Percentiles rank a stretch among this genome's conserved stretches.
phyloP scores from a whole-genome alignment of 768 basidiomycete species.

The Leucosporidium yakuticum region DNA sequence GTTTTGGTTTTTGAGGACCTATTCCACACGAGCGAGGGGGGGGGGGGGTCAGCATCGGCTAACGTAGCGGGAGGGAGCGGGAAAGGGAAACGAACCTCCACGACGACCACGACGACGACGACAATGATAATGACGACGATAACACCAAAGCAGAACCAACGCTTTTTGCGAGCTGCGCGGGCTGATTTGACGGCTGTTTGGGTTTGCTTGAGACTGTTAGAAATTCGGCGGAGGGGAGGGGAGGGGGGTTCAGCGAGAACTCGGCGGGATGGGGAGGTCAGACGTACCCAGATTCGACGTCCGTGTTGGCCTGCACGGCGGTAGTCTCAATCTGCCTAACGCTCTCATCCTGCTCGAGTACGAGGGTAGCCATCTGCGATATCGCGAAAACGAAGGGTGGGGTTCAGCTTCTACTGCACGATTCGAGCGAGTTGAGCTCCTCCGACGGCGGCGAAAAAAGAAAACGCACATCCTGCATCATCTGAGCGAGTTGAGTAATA shows the following conservation, averaged over 20 bases:
- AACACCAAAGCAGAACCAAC: conserved; percentile 42
- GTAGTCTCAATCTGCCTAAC: conserved; percentile 60
- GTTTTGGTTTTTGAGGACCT: background rate
- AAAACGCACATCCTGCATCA: conserved; percentile 67
- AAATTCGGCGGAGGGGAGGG: background rate
- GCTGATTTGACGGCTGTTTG: conserved; percentile 81
- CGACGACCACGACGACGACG: conserved; percentile 17
- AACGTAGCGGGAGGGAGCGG: too few relatives aligned
- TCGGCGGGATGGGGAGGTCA: background rate
- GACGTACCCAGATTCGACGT: conserved; percentile 50
- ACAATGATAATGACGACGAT: conserved; percentile 12
- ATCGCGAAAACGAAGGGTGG: background rate
- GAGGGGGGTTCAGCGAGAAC: conserved; percentile 3
- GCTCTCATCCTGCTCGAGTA: conserved; percentile 56
- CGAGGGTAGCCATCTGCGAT: conserved; percentile 49
- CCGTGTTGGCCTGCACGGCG: conserved; percentile 58
- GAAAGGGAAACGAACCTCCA: background rate
- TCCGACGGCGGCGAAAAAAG: background rate
- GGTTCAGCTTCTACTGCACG: too few relatives aligned
- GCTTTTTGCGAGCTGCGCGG: conserved; percentile 82
- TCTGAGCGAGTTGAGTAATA: conserved; percentile 75
- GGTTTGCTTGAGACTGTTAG: conserved; percentile 67
- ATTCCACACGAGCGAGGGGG: background rate
- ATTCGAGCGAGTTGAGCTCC: too few relatives aligned
- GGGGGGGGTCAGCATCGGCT: background rate